Evolutionary conservation across 345 rosid genomes (phyloP).

Genomic region (Microthlaspi erraticum): DNA sequence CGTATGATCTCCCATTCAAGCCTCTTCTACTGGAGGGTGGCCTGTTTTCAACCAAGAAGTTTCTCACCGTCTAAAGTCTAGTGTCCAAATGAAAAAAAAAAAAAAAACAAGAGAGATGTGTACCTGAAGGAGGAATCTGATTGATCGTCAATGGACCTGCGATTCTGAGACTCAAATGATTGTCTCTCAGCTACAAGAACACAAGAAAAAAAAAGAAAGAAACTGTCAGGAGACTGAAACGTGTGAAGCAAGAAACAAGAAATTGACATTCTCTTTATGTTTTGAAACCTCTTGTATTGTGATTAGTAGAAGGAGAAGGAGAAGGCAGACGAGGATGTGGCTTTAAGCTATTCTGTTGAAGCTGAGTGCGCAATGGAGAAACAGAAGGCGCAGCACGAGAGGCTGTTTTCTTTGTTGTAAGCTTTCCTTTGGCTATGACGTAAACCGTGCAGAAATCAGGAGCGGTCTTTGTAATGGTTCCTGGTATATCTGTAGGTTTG

Average conservation of each 20-base stretch:
- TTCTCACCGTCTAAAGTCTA: constrained; percentile 9
- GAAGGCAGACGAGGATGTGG: constrained; percentile 43
- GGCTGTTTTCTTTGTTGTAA: constrained; percentile 66
- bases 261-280: neutral
- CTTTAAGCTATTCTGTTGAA: constrained; percentile 39
- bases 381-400: constrained; percentile 65
- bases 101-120: constrained; percentile 21
- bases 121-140: constrained; percentile 56
- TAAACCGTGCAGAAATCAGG: constrained; percentile 85
- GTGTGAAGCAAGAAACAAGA: constrained; percentile 19
- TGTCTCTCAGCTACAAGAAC: constrained; percentile 47
- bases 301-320: constrained; percentile 40
- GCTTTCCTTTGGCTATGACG: constrained; percentile 78
- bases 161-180: constrained; percentile 49
- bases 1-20: constrained; percentile 53
- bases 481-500: constrained; percentile 62
- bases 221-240: constrained; percentile 12
- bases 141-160: constrained; percentile 57
- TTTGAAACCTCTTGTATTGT: constrained; percentile 46
- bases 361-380: constrained; percentile 53
- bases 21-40: constrained; percentile 69
- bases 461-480: constrained; percentile 59
- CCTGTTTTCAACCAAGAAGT: constrained; percentile 51
- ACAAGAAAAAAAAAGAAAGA: constrained; percentile 21
- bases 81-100: constrained; percentile 18